Evolutionary conservation across 352 stramenopile genomes (phyloP).

Genomic region (Globisporangium nunn): DNA sequence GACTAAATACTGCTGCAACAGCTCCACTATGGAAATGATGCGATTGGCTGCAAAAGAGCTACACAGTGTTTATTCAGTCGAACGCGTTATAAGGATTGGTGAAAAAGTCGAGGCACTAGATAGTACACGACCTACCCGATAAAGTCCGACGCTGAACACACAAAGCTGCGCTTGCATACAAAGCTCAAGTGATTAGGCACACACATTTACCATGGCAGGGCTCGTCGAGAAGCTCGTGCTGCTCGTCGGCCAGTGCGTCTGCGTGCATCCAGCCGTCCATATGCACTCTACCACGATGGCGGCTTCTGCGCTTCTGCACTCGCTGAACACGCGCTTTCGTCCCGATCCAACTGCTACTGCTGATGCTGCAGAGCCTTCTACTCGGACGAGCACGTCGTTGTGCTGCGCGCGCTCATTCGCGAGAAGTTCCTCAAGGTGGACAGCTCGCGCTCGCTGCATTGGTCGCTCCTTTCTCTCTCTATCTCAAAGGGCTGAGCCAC

Average conservation of each 20-base stretch:
- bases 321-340: background rate
- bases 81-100: no score
- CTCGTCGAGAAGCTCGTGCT: conserved; percentile 86
- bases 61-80: no score
- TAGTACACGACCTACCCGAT: background rate
- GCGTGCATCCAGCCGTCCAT: conserved; percentile 1
- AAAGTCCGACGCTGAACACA: background rate
- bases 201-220: conserved; percentile 40
- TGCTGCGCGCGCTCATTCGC: conserved; percentile 75
- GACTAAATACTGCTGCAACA: no score
- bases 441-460: background rate
- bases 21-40: no score
- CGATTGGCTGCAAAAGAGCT: no score
- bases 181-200: background rate
- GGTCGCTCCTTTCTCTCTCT: background rate
- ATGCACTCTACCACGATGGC: background rate
- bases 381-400: conserved; percentile 83
- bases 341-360: background rate
- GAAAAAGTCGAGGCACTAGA: no score
- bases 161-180: background rate
- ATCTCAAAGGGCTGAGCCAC: background rate
- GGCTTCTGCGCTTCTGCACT: background rate
- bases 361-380: conserved; percentile 68
- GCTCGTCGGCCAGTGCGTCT: conserved; percentile 71
- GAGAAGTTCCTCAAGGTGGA: conserved; percentile 85